Base-by-base conservation (phyloP, 1,139 yeast species). In the Taiozyma onychis region DNA sequence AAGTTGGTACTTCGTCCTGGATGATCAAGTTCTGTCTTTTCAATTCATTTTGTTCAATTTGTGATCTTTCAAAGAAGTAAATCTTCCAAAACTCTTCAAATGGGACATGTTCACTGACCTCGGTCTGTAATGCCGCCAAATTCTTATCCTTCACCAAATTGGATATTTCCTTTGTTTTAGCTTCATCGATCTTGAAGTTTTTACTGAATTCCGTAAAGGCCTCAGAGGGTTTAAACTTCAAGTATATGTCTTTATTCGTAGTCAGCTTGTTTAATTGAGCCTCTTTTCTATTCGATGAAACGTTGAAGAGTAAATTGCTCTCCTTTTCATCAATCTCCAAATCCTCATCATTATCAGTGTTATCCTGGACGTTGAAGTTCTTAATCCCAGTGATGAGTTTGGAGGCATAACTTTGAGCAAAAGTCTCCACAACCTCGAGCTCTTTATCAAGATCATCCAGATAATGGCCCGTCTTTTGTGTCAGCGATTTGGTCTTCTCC, bases 1-100 rank as follows among this genome's bases (percentile, higher is more conserved):
- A 18, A 79, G 24, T 74, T 71, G 54, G 79, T 70, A 32, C 83
- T 9, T 75, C 76, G 18, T 67, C 73, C 16, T 45, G 44, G 21
- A 49, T 49, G 42, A 46, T 43, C 30, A 46, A 44, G 18, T 51
- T 51, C 37, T 51, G 51, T 26, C 51, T 48, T 41, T 48, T 54
- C 48, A 56, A 51, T 58, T 80, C 78, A 56, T 80, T 83, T 30
- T 76, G 76, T 44, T 80, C 73, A 45, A 89, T 18, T 18, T 18
- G 14, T 10, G 14, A 80, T 64, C 78, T 74, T 52, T 70, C 42
- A 39, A 39, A 73, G 65, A 81, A 87, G 68, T 88, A 91, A 45
- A 84, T 75, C 44, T 73, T 70, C 98, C 98, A 91, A 65, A 91
- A 91, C 44, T 72, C 71, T 32, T 75, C 72, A 57, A 82, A 85